Conservation (phyloP, 2,329 filamentous ascomycete genomes). For the Cercospora beticola region DNA sequence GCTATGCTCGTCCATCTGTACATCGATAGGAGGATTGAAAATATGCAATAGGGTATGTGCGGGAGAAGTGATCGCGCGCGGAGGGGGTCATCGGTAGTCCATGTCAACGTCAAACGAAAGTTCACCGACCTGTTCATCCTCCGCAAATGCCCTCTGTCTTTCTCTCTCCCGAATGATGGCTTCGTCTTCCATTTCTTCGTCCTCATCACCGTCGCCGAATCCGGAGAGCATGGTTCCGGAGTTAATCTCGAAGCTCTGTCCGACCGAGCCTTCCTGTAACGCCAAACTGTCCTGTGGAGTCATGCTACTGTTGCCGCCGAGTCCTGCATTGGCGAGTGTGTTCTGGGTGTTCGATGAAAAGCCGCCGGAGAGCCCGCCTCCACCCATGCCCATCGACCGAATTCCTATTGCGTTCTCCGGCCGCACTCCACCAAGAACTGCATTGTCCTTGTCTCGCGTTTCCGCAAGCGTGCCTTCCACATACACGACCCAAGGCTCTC, state of each 20-base stretch:
- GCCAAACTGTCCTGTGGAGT: conserved; percentile 37
- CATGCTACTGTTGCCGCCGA: conserved; percentile 57
- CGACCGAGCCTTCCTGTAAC: conserved; percentile 37
- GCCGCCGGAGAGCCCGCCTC: conserved; percentile 47
- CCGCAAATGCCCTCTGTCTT: conserved; percentile 39
- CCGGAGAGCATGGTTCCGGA: conserved; percentile 61
- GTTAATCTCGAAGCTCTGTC: conserved; percentile 38
- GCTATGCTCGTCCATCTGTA: conserved; percentile 16
- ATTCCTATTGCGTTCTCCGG: conserved; percentile 86
- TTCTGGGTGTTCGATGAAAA: conserved; percentile 49
- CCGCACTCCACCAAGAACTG: conserved; percentile 92
- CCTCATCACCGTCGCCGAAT: conserved; percentile 94
- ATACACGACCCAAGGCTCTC: conserved; percentile 88
- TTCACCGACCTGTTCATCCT: conserved; percentile 67
- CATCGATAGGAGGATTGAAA: conserved; percentile 12
- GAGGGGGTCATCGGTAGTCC: conserved; percentile 53
- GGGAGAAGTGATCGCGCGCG: conserved; percentile 6
- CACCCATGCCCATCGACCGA: conserved; percentile 46
- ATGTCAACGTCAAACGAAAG: conserved; percentile 62
- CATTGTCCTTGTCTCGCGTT: conserved; percentile 93
- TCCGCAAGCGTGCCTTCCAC: conserved; percentile 91
- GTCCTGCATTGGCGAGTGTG: conserved; percentile 75
- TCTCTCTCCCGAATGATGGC: conserved; percentile 23
- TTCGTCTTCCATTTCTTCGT: conserved; percentile 79
- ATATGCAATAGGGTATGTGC: conserved; percentile 15